These are phyloP conservation scores for Ganoderma lucidum DNA, from an alignment of 1,284 basidiomycete species.

Conservation along the genomic window DNA sequence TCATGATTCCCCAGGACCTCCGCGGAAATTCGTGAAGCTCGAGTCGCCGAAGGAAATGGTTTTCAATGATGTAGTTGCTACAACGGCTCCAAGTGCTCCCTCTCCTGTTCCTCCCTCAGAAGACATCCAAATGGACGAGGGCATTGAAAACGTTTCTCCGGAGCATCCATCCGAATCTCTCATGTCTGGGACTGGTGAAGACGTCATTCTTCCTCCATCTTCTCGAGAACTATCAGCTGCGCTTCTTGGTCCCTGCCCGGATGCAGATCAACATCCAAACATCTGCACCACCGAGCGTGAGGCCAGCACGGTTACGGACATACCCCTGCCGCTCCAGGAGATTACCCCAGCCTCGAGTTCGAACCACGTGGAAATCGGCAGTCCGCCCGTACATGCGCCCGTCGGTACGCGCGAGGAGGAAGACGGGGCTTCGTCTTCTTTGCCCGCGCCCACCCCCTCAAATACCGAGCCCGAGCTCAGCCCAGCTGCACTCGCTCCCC, in stretches of 20 bases:
- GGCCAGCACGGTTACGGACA: neutral
- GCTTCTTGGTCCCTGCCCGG: neutral
- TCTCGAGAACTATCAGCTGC: slow-evolving; percentile 1
- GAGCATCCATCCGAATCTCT: slow-evolving; percentile 6
- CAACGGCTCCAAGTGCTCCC: slow-evolving; percentile 1
- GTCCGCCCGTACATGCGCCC: neutral
- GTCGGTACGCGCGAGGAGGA: neutral
- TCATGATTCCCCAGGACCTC: neutral
- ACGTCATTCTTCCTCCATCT: neutral
- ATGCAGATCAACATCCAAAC: neutral
- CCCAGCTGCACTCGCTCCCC: neutral
- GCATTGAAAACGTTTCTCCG: neutral
- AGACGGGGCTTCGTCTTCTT: neutral
- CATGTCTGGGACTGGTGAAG: neutral
- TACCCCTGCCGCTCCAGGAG: neutral
- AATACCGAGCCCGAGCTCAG: neutral
- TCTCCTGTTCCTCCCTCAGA: neutral
- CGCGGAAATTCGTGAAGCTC: neutral
- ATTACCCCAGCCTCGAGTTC: neutral
- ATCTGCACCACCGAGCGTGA: neutral
- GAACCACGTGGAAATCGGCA: neutral
- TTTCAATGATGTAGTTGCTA: slow-evolving; percentile 10
- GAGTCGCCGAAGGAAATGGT: slow-evolving; percentile 6
- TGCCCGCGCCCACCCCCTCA: neutral
- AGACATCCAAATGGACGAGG: neutral